phyloP scores from a whole-genome alignment of 1,284 basidiomycete species.

The Pseudozyma flocculosa region DNA sequence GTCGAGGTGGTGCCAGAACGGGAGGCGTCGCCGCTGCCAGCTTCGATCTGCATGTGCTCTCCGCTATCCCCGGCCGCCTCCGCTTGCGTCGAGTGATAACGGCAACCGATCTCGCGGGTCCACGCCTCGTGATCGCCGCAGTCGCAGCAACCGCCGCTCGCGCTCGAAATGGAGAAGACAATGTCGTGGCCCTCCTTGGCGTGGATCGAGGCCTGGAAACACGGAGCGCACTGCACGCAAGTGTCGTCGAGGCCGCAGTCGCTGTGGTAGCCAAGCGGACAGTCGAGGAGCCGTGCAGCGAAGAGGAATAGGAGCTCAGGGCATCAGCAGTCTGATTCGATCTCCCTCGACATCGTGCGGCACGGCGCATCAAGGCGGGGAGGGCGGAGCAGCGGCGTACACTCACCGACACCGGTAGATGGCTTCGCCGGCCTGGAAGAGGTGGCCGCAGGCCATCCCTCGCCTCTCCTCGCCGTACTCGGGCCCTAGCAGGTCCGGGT shows the following conservation, averaged over 20 bases:
- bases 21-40: background rate
- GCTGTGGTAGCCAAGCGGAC: constrained; percentile 3
- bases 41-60: background rate
- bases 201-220: constrained; percentile 53
- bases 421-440: constrained; percentile 57
- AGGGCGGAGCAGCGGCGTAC: too few relatives aligned
- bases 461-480: constrained; percentile 51
- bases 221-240: constrained; percentile 55
- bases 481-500: constrained; percentile 28
- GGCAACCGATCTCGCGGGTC: constrained; percentile 49
- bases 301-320: background rate
- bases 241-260: constrained; percentile 57
- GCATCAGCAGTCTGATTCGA: too few relatives aligned
- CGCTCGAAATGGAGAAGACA: constrained; percentile 51
- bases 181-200: constrained; percentile 49
- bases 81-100: constrained; percentile 36
- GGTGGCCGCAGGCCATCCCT: constrained; percentile 57
- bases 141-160: constrained; percentile 55
- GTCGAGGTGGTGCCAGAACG: background rate
- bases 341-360: too few relatives aligned
- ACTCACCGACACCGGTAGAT: constrained; percentile 55
- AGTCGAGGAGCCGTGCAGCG: constrained; percentile 5
- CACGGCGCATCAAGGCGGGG: too few relatives aligned
- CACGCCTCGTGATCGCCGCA: constrained; percentile 57
- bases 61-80: background rate